Evolutionary conservation across 805 yeast genomes (phyloP).

Genomic region (Ogataea dorogensis): DNA sequence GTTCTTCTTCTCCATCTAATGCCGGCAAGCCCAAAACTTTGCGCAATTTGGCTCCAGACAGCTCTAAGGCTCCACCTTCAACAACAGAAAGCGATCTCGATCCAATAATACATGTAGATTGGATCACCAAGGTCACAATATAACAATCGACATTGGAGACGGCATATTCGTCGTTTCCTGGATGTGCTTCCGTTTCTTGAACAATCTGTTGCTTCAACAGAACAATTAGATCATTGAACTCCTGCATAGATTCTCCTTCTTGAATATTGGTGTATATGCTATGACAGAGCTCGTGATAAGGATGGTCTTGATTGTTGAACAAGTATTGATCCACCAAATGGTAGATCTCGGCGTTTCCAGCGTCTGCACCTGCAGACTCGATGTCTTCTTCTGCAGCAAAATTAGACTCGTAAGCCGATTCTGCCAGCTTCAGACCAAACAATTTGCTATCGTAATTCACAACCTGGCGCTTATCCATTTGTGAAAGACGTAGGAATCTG

Average conservation of each 20-base stretch:
- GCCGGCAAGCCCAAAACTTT: constrained; percentile 27
- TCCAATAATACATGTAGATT: constrained; percentile 77
- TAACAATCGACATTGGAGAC: constrained; percentile 37
- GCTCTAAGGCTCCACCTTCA: constrained; percentile 44
- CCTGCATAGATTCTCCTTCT: constrained; percentile 29
- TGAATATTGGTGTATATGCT: constrained; percentile 35
- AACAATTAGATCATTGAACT: constrained; percentile 28
- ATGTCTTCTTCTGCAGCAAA: constrained; percentile 20
- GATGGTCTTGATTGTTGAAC: constrained; percentile 35
- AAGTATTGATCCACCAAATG: constrained; percentile 34
- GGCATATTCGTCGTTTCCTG: constrained; percentile 11
- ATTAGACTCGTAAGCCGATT: constrained; percentile 16
- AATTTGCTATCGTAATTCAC: constrained; percentile 36
- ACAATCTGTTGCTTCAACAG: constrained; percentile 23
- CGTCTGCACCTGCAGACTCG: constrained; percentile 19
- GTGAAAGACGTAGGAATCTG: constrained; percentile 44
- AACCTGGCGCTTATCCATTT: constrained; percentile 37
- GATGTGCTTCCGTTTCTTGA: constrained; percentile 5
- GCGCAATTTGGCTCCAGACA: constrained; percentile 29
- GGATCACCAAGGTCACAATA: constrained; percentile 61
- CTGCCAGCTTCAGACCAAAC: constrained; percentile 33
- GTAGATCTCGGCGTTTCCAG: constrained; percentile 31
- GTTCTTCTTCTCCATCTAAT: constrained; percentile 14
- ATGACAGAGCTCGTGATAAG: constrained; percentile 33
- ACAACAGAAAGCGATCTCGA: constrained; percentile 83